phyloP scores from a whole-genome alignment of 108 stramenopile species.

The Pelagomonas calceolata region DNA sequence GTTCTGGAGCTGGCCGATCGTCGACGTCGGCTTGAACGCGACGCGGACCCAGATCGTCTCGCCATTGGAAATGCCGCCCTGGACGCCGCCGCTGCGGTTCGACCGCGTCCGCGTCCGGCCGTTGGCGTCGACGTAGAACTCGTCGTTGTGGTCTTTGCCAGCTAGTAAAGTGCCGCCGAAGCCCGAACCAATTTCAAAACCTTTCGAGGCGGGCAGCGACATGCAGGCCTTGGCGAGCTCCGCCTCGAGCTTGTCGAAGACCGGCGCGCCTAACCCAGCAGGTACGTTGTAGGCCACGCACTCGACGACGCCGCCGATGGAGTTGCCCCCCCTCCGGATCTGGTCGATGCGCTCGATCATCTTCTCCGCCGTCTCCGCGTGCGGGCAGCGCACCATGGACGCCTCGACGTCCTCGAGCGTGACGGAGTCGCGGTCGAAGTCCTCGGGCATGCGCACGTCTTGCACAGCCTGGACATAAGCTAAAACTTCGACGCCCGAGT shows the following conservation, averaged over 20 bases:
- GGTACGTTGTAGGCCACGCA: conserved; percentile 86
- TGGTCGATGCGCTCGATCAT: conserved; percentile 89
- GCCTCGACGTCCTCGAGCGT: conserved; percentile 85
- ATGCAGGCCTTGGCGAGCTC: conserved; percentile 97
- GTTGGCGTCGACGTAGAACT: conserved; percentile 87
- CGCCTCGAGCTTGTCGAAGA: conserved; percentile 98
- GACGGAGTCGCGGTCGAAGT: conserved; percentile 71
- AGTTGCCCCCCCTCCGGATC: conserved; percentile 80
- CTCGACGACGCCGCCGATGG: conserved; percentile 93
- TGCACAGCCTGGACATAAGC: conserved; percentile 83
- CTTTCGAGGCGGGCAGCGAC: conserved; percentile 97
- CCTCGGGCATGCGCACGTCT: conserved; percentile 53
- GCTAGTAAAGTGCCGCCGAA: conserved; percentile 85
- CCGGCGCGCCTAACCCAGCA: conserved; percentile 84
- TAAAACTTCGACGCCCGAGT: conserved; percentile 76
- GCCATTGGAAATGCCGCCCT: conserved; percentile 96
- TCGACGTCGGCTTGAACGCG: conserved; percentile 61
- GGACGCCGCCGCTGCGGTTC: conserved; percentile 92
- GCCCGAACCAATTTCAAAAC: conserved; percentile 95
- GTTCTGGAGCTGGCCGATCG: conserved; percentile 35
- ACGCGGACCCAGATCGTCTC: conserved; percentile 86
- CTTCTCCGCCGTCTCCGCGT: conserved; percentile 59
- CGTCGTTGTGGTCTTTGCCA: conserved; percentile 95
- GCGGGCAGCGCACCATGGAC: conserved; percentile 92
- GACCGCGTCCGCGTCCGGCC: conserved; percentile 82